Percentiles rank a stretch among this genome's conserved stretches.
These are phyloP conservation scores for Xylaria sp. DNA, from an alignment of 2,329 filamentous ascomycete species.

Conservation along the genomic window DNA sequence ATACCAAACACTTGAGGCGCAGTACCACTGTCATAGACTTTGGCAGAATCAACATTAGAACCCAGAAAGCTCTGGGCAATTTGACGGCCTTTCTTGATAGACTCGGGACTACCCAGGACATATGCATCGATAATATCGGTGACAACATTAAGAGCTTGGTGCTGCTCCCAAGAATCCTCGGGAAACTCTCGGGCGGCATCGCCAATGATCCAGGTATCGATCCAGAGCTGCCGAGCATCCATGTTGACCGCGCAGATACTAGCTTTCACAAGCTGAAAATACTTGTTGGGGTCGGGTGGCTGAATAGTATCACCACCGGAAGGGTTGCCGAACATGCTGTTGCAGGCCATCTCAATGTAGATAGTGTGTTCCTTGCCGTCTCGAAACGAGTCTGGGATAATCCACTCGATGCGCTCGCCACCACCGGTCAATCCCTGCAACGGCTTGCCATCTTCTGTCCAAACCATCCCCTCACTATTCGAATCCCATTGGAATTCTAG, in stretches of 20 bases:
- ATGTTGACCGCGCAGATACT: conserved; percentile 90
- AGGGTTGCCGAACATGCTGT: conserved; percentile 96
- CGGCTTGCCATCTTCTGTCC: conserved; percentile 87
- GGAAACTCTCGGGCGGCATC: conserved; percentile 94
- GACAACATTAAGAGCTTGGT: conserved; percentile 80
- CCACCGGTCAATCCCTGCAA: conserved; percentile 91
- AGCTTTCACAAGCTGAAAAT: conserved; percentile 76
- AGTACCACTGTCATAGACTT: conserved; percentile 80
- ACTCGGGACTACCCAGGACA: conserved; percentile 77
- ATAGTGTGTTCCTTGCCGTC: conserved; percentile 87
- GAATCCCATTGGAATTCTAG: conserved; percentile 98
- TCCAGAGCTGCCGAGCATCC: conserved; percentile 79
- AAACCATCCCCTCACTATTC: conserved; percentile 92
- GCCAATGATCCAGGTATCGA: conserved; percentile 95
- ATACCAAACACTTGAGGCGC: conserved; percentile 84
- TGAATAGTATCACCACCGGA: conserved; percentile 84
- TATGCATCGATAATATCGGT: conserved; percentile 92
- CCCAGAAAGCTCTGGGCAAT: conserved; percentile 86
- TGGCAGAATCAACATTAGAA: conserved; percentile 76
- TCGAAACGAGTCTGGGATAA: conserved; percentile 79
- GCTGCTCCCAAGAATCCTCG: conserved; percentile 84
- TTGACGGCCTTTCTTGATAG: conserved; percentile 78
- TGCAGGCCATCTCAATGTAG: conserved; percentile 98
- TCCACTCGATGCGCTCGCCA: conserved; percentile 89
- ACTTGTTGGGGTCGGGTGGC: conserved; percentile 83